Evolutionary conservation across 768 basidiomycete genomes (phyloP), one percentile per base, ranked within the genome.

Genomic region (Gyrodon lividus): DNA sequence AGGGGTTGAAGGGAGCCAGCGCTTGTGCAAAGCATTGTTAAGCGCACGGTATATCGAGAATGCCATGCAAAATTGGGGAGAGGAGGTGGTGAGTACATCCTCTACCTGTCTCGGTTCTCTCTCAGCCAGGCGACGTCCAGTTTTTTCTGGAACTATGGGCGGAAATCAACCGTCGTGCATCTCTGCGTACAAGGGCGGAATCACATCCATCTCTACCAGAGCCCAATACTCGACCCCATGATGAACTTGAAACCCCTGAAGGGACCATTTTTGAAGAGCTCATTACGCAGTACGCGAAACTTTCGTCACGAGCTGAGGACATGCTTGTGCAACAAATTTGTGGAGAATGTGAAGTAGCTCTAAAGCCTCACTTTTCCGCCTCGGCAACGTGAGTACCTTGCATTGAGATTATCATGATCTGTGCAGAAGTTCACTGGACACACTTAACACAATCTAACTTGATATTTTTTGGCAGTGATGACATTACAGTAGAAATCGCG

Each of bases 61-160:
- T 23, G 82, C 82, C 2, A 81, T 97, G 77, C 79, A 82, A 46
- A 69, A 67, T 5, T 98, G 95, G 95, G 87, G 87, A 22, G 96
- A 99, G 68, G 94, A 98, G 39, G 57, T 89, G 65, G 95, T 97
- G 54, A 60, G 87, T 59, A 30, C 26, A 35, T n/a, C 54, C 45
- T 30, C 37, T 44, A 10, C 50, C 46, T 38, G 34, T 48, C 41
- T 40, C 19, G 12, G 16, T 30, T 26, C 9, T 39, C 40, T 17
- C n/a, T 54, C 10, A 42, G 46, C 30, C 34, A 54, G 42, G 47
- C 45, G 37, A 38, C 30, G 47, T 41, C 23, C 61, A 97, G 94
- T 94, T 93, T 71, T 98, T 96, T 75, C 73, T 99, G 14, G 91
- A 97, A 66, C 70, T 99, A 28, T 93, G 88, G 87, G 71, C 80